A percentile compares a stretch with the other conserved stretches of the same genome.
phyloP scores from a whole-genome alignment of 148 eudicot species.

The Rhododendron simsii region DNA sequence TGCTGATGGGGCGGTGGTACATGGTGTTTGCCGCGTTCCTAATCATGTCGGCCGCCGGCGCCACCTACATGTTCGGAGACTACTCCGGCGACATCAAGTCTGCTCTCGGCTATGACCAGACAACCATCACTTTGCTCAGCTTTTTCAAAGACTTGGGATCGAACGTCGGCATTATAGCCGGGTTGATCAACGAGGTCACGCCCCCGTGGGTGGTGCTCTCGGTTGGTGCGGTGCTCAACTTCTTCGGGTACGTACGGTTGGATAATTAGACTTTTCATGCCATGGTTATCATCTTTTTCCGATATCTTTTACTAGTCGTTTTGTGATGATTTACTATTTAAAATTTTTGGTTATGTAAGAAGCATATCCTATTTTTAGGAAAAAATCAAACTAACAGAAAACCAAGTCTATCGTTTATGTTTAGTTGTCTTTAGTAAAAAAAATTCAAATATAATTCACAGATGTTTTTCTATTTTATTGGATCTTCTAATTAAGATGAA shows the following conservation, averaged over 20 bases:
- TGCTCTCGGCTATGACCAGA: slow-evolving; percentile 31
- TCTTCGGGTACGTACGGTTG: slow-evolving; percentile 20
- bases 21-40: slow-evolving; percentile 34
- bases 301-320: not conserved
- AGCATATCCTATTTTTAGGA: too few species aligned
- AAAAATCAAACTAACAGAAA: too few species aligned
- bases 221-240: slow-evolving; percentile 24
- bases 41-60: slow-evolving; percentile 32
- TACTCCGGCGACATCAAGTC: slow-evolving; percentile 23
- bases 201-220: slow-evolving; percentile 34
- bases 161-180: slow-evolving; percentile 19
- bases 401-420: too few species aligned
- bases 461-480: too few species aligned
- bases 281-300: not conserved
- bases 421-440: too few species aligned
- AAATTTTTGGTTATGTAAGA: too few species aligned
- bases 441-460: too few species aligned
- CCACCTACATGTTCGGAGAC: slow-evolving; percentile 34
- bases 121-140: slow-evolving; percentile 28
- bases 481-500: not conserved
- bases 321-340: too few species aligned
- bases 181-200: slow-evolving; percentile 22
- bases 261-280: not conserved
- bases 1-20: slow-evolving; percentile 33
- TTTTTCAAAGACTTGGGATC: slow-evolving; percentile 31